Evolutionary conservation across 1,284 basidiomycete genomes (phyloP), one percentile per base, ranked within the genome.

Genomic region (Termitomyces sp.): DNA sequence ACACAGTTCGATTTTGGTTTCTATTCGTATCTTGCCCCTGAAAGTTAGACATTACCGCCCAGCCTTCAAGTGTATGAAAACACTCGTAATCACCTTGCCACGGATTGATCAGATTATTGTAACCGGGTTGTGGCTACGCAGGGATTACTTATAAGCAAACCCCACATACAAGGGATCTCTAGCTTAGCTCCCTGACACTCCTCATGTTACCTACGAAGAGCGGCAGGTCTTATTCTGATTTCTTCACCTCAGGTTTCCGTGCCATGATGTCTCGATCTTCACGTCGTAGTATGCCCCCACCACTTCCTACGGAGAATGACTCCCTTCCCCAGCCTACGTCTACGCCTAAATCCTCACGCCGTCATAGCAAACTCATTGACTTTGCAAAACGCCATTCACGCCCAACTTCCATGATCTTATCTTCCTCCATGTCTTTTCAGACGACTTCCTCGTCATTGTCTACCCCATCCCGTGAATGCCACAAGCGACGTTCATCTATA

Each of bases 241-340:
- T 75, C 65, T 76, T 76, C 60, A 65, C 68, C 26, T 75, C 74
- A 48, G 74, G 74, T 4, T 70, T 74, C 40, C 67, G 68, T 41
- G 68, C 69, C 26, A 69, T 73, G 50, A 64, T 67, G 26, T 52
- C 49, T 34, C 64, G 57, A 15, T 40, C 55, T 26, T 36, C 49
- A 47, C 52, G 34, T 31, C 59, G 40, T 30, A 17, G 26, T 43
- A 60, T 39, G 58, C 46, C 36, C 19, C 3, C 56, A 43, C 26
- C 50, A 31, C 21, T 40, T 52, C 38, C 13, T 55, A 53, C 24
- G 7, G 54, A 58, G 30, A 34, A 45, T 21, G 48, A 61, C 52
- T 36, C 46, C 26, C 43, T 58, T 49, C 46, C 54, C 40, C 26
- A 40, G 13, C n/a, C 48, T 33, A 40, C 19, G n/a, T 19, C 48